Evolutionary conservation across 495 filamentous ascomycete genomes (phyloP).

Genomic region (Tricharina praecox): DNA sequence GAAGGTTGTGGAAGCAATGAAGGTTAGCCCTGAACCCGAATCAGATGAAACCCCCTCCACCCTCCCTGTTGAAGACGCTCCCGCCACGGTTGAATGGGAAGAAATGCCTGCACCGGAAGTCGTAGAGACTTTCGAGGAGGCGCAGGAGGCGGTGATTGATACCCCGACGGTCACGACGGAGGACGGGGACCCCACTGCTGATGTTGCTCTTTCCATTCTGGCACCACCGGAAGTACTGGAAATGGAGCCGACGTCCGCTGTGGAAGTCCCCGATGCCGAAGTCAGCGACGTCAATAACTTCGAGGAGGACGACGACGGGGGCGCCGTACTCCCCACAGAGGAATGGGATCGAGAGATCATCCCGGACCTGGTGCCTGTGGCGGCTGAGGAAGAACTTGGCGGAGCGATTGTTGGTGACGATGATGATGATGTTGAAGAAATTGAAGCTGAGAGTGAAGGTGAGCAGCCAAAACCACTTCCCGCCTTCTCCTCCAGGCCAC

Average conservation of each 20-base stretch:
- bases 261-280: neutral
- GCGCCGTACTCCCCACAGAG: too few relatives aligned
- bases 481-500: neutral
- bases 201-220: neutral
- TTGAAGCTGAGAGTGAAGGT: constrained; percentile 4
- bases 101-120: too few relatives aligned
- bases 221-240: neutral
- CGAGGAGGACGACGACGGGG: neutral
- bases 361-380: too few relatives aligned
- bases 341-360: too few relatives aligned
- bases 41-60: neutral
- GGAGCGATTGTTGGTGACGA: neutral
- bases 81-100: neutral
- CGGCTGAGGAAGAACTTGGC: neutral
- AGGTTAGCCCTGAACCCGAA: constrained; percentile 4
- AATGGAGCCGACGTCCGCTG: too few relatives aligned
- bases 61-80: neutral
- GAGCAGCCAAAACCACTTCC: neutral
- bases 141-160: neutral
- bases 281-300: neutral
- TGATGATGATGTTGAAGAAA: neutral
- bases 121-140: neutral
- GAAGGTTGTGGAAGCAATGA: neutral
- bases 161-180: neutral
- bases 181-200: neutral